phyloP scores from a whole-genome alignment of 495 filamentous ascomycete genomes.

The Thermochaetoides thermophila region DNA sequence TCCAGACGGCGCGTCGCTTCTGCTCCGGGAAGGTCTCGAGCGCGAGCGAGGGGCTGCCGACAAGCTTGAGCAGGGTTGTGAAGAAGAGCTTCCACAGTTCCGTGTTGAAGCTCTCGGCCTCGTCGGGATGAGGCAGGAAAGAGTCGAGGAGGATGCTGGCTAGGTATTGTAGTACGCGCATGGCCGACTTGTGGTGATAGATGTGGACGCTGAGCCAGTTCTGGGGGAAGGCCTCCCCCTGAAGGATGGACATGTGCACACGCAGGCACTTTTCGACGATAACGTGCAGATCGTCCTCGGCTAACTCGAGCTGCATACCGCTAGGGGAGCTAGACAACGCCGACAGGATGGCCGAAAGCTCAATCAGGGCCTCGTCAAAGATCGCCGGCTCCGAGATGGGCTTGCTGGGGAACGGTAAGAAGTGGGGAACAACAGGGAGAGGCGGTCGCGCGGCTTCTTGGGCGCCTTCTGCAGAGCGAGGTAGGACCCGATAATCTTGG shows the following conservation, averaged over 20 bases:
- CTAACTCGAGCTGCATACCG: constrained; percentile 51
- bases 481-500: constrained; percentile 83
- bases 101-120: constrained; percentile 84
- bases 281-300: constrained; percentile 58
- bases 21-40: constrained; percentile 96
- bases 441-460: constrained; percentile 46
- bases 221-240: constrained; percentile 78
- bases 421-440: constrained; percentile 80
- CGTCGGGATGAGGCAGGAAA: constrained; percentile 74
- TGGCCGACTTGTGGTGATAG: constrained; percentile 83
- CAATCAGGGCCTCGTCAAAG: constrained; percentile 83
- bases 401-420: constrained; percentile 74
- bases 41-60: constrained; percentile 74
- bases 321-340: constrained; percentile 58
- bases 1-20: constrained; percentile 91
- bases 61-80: constrained; percentile 71
- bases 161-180: constrained; percentile 76
- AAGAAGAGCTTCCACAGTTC: constrained; percentile 92
- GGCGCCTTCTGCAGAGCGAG: constrained; percentile 52
- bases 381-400: constrained; percentile 41
- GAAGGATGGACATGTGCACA: constrained; percentile 76
- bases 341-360: constrained; percentile 76
- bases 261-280: constrained; percentile 62
- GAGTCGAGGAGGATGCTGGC: constrained; percentile 60
- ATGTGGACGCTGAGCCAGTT: constrained; percentile 88